These are phyloP conservation scores for Calonectria pauciramosa DNA, from an alignment of 2,329 filamentous ascomycete species.

Conservation along the genomic window DNA sequence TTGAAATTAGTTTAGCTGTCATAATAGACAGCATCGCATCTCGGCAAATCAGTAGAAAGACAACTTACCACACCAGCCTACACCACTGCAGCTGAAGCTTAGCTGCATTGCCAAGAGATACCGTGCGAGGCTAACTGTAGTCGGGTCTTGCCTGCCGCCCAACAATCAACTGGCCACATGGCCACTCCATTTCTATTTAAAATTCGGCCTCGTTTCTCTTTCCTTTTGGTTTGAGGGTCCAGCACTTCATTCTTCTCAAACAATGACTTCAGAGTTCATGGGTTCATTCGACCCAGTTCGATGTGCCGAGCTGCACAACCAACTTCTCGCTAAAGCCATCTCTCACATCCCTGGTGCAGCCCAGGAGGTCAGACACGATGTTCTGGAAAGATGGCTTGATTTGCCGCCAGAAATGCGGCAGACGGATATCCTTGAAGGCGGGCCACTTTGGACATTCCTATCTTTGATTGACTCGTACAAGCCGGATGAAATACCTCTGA, in stretches of 20 bases:
- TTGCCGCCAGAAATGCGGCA: background rate
- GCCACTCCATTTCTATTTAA: background rate
- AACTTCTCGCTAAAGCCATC: background rate
- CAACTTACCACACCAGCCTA: too few species aligned
- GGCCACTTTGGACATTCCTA: background rate
- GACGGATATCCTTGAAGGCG: background rate
- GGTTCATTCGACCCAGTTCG: background rate
- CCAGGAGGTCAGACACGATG: background rate
- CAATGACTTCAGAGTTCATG: background rate
- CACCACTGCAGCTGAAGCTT: background rate
- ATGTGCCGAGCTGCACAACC: background rate
- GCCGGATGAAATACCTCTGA: background rate
- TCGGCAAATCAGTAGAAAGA: too few species aligned
- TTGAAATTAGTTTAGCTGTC: too few species aligned
- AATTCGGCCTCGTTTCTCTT: background rate
- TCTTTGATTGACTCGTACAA: background rate
- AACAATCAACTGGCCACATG: background rate
- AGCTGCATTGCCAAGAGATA: background rate
- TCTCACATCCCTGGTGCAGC: background rate
- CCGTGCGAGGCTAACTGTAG: background rate
- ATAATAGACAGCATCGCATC: too few species aligned
- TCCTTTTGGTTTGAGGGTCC: background rate
- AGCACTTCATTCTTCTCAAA: background rate
- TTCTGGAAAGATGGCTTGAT: background rate
- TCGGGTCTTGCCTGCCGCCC: background rate